Base-by-base conservation (phyloP, 306 rosid species). In the Arachis stenosperma region DNA sequence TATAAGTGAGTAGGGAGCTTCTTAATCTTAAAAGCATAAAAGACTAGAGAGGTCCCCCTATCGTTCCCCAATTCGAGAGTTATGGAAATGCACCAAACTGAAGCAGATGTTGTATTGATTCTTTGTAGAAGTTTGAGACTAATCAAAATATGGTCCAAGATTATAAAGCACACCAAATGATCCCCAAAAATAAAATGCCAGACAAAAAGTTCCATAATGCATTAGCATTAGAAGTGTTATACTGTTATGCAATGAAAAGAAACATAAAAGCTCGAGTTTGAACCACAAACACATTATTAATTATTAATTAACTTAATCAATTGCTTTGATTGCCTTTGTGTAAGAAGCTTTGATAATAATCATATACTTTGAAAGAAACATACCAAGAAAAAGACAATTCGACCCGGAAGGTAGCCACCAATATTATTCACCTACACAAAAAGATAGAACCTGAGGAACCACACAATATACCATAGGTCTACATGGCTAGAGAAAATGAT, bases 341-440 rank as follows among this genome's bases (percentile, higher is more conserved):
- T 7, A 27, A 7, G 53, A 69, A 43, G 44, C 71, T 39, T 58
- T 67, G 33, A 47, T 52, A 22, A 67, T 67, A 72, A 62, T 51
- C 61, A 40, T 37, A 77, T 39, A 67, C 58, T 78, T 72, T 54
- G 68, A 55, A 55, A 42, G 69, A 67, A 80, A 78, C 93, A 57
- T 91, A 94, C 99, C 96, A 94, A 82, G 90, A 94, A 94, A 74
- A 90, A 94, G 61, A 94, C 96, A 85, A 90, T 89, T 66, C 99
- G 84, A 9, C 99, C 99, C 22, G 99, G 99, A 67, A 94, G 91
- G 87, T 94, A 94, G 77, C 99, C 98, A 73, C 98, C 87, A 83
- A 94, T 94, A 76, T 91, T 94, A 77, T 94, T 94, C 74, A 90
- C 90, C 99, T 94, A 84, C 76, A 86, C 43, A 75, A 79, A 81